phyloP scores from a whole-genome alignment of 1,284 basidiomycete genomes.

The Filobasidium uniguttulatum region DNA sequence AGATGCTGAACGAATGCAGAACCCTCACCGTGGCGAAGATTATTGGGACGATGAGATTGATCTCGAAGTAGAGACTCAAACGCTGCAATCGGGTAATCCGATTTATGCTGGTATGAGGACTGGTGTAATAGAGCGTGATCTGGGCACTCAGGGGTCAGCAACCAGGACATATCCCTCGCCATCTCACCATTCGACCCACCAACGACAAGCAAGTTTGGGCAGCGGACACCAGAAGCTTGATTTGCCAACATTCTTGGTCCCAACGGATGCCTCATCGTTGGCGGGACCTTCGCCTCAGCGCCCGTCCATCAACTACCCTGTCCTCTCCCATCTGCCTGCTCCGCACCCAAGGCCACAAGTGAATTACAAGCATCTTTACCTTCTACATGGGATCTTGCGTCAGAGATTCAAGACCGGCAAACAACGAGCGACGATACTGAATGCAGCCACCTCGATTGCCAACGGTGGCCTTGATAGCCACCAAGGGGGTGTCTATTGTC shows the following conservation, averaged over 20 bases:
- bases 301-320: slow-evolving; percentile 4
- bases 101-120: slow-evolving; percentile 2
- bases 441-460: slow-evolving; percentile 23
- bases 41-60: slow-evolving; percentile 18
- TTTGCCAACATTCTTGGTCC: slow-evolving; percentile 8
- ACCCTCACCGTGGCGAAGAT: slow-evolving; percentile 13
- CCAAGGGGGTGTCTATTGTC: slow-evolving; percentile 31
- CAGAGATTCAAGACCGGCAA: slow-evolving; percentile 20
- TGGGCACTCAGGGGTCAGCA: neutral
- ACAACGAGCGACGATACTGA: slow-evolving; percentile 17
- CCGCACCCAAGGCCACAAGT: slow-evolving; percentile 25
- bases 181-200: neutral
- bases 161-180: neutral
- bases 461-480: slow-evolving; percentile 34
- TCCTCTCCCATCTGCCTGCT: slow-evolving; percentile 25
- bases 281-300: neutral
- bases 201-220: slow-evolving; percentile 4
- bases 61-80: slow-evolving; percentile 1
- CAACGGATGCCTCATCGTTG: neutral
- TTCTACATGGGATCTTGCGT: slow-evolving; percentile 24
- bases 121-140: slow-evolving; percentile 5
- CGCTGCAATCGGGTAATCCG: neutral
- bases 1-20: slow-evolving; percentile 13
- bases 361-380: slow-evolving; percentile 34
- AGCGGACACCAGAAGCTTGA: slow-evolving; percentile 6